A percentile compares a stretch with the other conserved stretches of the same genome.
Conservation (phyloP, 2,329 filamentous ascomycete species). For the Colletotrichum liaoningense region DNA sequence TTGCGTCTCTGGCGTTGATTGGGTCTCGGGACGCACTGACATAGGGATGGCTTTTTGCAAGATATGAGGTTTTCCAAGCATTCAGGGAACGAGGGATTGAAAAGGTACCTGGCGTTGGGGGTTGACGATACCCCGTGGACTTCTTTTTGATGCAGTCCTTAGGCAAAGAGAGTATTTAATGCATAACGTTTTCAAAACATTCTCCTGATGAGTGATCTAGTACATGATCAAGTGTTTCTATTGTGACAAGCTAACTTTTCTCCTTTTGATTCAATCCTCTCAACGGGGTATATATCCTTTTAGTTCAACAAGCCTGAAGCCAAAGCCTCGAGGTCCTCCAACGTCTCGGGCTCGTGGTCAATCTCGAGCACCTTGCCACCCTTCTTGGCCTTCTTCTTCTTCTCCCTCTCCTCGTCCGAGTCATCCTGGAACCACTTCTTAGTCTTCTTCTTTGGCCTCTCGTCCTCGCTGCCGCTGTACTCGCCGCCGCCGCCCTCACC, state of each 20-base stretch:
- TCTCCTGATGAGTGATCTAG: neutral
- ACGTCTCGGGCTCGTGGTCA: constrained; percentile 77
- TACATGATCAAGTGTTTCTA: neutral
- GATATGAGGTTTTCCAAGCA: constrained; percentile 14
- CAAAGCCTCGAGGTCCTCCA: constrained; percentile 83
- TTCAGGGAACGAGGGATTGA: constrained; percentile 13
- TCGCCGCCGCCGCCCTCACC: constrained; percentile 50
- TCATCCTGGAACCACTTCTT: constrained; percentile 86
- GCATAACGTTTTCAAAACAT: constrained; percentile 1
- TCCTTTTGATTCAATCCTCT: neutral
- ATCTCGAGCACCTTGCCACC: constrained; percentile 70
- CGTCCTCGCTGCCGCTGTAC: constrained; percentile 42
- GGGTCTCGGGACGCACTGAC: neutral
- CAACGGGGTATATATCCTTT: constrained; percentile 48
- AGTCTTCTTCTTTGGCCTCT: constrained; percentile 66
- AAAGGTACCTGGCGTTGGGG: constrained; percentile 27
- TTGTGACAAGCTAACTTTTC: neutral
- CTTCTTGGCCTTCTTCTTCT: constrained; percentile 55
- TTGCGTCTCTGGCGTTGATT: constrained; percentile 2
- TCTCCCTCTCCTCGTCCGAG: constrained; percentile 54
- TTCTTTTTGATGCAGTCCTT: constrained; percentile 20
- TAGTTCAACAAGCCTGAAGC: constrained; percentile 74
- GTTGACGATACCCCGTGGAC: constrained; percentile 35
- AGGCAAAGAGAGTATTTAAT: constrained; percentile 16
- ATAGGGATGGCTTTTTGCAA: neutral